A percentile compares a stretch with the other conserved stretches of the same genome.
Conservation (phyloP, 805 yeast genomes). For the Saturnispora diversa region DNA sequence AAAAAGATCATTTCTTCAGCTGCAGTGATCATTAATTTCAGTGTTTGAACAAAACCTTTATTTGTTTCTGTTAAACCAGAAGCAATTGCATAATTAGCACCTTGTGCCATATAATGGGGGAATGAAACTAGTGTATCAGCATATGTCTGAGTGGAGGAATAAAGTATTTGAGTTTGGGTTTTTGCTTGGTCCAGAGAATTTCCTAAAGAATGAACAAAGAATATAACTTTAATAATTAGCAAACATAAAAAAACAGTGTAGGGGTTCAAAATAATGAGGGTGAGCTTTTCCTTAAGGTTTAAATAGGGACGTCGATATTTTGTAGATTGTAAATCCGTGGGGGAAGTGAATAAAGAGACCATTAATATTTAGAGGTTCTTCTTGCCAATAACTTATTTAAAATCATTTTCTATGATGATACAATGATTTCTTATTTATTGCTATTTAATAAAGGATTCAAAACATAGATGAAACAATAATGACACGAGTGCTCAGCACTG, state of each 20-base stretch:
- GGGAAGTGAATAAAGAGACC: slow-evolving; percentile 10
- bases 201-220: slow-evolving; percentile 45
- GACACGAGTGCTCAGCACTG: no score
- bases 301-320: slow-evolving; percentile 34
- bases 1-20: slow-evolving; percentile 55
- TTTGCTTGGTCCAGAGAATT: slow-evolving; percentile 36
- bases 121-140: slow-evolving; percentile 31
- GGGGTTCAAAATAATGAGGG: slow-evolving; percentile 62
- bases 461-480: no score
- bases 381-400: no score
- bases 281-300: slow-evolving; percentile 42
- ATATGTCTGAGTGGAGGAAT: slow-evolving; percentile 39
- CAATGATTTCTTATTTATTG: no score
- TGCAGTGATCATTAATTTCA: slow-evolving; percentile 45
- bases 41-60: slow-evolving; percentile 35
- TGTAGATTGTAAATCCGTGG: slow-evolving; percentile 6
- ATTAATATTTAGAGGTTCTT: no score
- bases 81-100: slow-evolving; percentile 47
- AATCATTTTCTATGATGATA: no score
- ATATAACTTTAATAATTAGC: slow-evolving; percentile 48
- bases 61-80: slow-evolving; percentile 42
- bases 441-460: no score
- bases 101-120: slow-evolving; percentile 49
- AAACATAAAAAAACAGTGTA: slow-evolving; percentile 50
- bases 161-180: slow-evolving; percentile 34